Conservation (phyloP, 805 yeast species). For the Candida vartiovaarae region DNA sequence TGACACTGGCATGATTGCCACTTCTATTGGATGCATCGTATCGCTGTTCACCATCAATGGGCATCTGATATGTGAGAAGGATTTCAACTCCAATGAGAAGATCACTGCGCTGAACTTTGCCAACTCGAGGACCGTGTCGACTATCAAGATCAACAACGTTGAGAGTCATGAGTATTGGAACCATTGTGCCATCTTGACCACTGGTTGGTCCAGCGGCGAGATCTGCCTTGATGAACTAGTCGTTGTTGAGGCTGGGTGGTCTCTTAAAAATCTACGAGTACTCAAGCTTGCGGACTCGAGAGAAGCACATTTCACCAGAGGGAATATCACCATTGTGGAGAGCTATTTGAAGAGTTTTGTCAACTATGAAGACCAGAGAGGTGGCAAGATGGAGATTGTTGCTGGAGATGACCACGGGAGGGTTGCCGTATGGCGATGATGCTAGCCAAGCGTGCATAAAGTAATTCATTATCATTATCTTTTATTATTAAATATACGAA, state of each 20-base stretch:
- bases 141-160: slow-evolving; percentile 18
- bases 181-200: slow-evolving; percentile 27
- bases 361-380: slow-evolving; percentile 29
- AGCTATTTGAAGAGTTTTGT: slow-evolving; percentile 26
- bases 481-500: too few species aligned
- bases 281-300: slow-evolving; percentile 18
- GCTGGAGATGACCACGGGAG: slow-evolving; percentile 50
- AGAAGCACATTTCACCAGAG: slow-evolving; percentile 10
- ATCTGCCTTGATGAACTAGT: slow-evolving; percentile 27
- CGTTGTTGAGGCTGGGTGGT: slow-evolving; percentile 21
- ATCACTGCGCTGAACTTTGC: slow-evolving; percentile 25
- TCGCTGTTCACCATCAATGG: slow-evolving; percentile 50
- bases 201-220: slow-evolving; percentile 30
- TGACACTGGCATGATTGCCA: slow-evolving; percentile 47
- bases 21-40: slow-evolving; percentile 23
- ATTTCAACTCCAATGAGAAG: slow-evolving; percentile 9
- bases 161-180: slow-evolving; percentile 33
- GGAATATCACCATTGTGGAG: slow-evolving; percentile 26
- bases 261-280: slow-evolving; percentile 14
- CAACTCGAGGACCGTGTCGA: slow-evolving; percentile 20
- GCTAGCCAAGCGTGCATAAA: not conserved
- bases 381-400: slow-evolving; percentile 36
- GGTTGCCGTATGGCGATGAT: slow-evolving; percentile 39
- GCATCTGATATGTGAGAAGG: slow-evolving; percentile 26
- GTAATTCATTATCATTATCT: too few species aligned